Evolutionary conservation across 371 early-diverging fungal species (phyloP).

Genomic region (Ordospora pajunii): DNA sequence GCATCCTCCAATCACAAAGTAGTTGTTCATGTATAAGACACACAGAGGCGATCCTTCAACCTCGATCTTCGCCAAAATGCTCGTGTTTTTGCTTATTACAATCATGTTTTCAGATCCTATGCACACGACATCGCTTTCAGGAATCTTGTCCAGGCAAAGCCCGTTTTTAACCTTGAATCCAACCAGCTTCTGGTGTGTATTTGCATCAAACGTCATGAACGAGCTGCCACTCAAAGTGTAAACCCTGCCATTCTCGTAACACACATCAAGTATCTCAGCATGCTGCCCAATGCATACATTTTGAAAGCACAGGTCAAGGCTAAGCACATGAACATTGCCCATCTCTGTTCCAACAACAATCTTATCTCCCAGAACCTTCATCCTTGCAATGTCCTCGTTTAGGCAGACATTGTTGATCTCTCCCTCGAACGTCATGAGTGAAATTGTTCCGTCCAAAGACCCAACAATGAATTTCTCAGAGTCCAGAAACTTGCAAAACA

Average conservation of each 20-base stretch:
- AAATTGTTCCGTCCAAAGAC: conserved; percentile 37
- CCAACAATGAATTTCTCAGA: conserved; percentile 16
- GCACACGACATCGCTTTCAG: conserved; percentile 31
- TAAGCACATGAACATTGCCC: conserved; percentile 35
- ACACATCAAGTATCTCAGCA: conserved; percentile 13
- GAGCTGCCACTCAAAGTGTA: conserved; percentile 13
- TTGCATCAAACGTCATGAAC: conserved; percentile 6
- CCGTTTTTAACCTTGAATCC: not conserved
- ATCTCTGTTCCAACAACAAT: conserved; percentile 29
- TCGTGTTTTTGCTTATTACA: conserved; percentile 24
- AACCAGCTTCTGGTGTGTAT: not conserved
- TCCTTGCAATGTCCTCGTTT: conserved; percentile 38
- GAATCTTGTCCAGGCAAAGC: conserved; percentile 8
- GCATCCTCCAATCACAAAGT: conserved; percentile 43
- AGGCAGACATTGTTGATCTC: conserved; percentile 2
- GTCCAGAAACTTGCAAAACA: conserved; percentile 29
- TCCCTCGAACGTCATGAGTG: not conserved
- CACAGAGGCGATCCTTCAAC: conserved; percentile 18
- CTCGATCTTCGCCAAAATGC: conserved; percentile 16
- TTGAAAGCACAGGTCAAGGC: conserved; percentile 14
- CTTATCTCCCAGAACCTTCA: not conserved
- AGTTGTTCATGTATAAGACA: conserved; percentile 22
- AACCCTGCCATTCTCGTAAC: conserved; percentile 2
- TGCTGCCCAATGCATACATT: conserved; percentile 26
- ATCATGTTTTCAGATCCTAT: conserved; percentile 9